Percentiles rank a stretch among this genome's conserved stretches.
These are phyloP conservation scores for Euphrasia arctica DNA, from an alignment of 305 asterid genomes.

Conservation along the genomic window DNA sequence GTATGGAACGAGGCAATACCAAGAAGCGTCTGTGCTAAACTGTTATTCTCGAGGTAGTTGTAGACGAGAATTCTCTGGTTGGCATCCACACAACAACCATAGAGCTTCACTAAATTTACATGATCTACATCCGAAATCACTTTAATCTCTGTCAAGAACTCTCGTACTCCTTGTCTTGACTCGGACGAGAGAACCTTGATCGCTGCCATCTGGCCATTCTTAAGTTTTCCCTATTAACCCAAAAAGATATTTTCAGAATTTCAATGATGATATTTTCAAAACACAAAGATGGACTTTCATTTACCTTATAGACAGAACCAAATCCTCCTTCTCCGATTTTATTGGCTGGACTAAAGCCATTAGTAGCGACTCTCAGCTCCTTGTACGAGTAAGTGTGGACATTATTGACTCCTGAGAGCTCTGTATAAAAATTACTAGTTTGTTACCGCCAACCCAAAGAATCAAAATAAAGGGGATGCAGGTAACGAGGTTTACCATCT, in stretches of 20 bases:
- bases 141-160: constrained; percentile 88
- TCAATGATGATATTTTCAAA: neutral
- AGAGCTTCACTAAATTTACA: constrained; percentile 78
- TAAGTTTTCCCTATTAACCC: constrained; percentile 63
- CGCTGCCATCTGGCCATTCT: constrained; percentile 75
- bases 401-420: constrained; percentile 53
- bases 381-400: constrained; percentile 63
- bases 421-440: constrained; percentile 40
- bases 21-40: constrained; percentile 85
- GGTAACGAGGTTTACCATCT: constrained; percentile 40
- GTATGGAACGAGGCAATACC: constrained; percentile 40
- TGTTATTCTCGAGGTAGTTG: constrained; percentile 86
- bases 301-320: constrained; percentile 87
- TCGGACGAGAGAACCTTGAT: constrained; percentile 79
- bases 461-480: neutral
- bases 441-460: constrained; percentile 24
- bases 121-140: constrained; percentile 81
- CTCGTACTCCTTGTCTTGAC: constrained; percentile 77
- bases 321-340: constrained; percentile 97
- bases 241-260: constrained; percentile 9
- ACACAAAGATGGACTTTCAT: constrained; percentile 8
- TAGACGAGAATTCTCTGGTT: constrained; percentile 80
- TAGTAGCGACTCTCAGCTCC: constrained; percentile 66
- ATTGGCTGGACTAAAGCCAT: constrained; percentile 58
- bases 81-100: constrained; percentile 87